A percentile compares a stretch with the other conserved stretches of the same genome.
Conservation (phyloP, 1,284 basidiomycete species). For the Ustilago nuda region DNA sequence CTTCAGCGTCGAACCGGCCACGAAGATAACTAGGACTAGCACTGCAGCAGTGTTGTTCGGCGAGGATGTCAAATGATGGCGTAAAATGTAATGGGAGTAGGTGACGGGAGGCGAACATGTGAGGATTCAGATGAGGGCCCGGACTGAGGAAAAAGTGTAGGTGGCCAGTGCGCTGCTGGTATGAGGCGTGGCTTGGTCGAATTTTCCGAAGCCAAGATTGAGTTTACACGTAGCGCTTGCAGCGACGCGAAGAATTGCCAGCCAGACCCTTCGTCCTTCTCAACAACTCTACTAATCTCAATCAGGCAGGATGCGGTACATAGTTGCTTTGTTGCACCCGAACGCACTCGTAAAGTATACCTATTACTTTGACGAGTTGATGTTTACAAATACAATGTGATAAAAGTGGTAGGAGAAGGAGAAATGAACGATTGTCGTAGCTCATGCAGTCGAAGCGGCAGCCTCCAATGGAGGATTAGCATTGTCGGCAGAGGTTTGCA, state of each 20-base stretch:
- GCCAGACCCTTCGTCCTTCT: neutral
- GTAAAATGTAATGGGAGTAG: too few species aligned
- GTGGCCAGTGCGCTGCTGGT: slow-evolving; percentile 33
- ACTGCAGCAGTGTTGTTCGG: too few species aligned
- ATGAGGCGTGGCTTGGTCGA: neutral
- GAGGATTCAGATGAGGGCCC: neutral
- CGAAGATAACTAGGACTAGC: too few species aligned
- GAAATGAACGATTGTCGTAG: slow-evolving; percentile 1
- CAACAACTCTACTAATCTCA: neutral
- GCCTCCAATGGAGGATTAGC: slow-evolving; percentile 18
- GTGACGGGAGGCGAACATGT: neutral
- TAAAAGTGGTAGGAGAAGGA: neutral
- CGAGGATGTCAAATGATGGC: neutral
- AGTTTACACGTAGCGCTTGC: slow-evolving; percentile 19
- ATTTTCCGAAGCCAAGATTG: slow-evolving; percentile 12
- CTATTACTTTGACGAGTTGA: neutral
- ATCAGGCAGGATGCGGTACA: neutral
- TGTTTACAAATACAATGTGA: slow-evolving; percentile 1
- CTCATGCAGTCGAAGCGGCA: slow-evolving; percentile 24
- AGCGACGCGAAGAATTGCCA: neutral
- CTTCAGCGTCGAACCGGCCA: too few species aligned
- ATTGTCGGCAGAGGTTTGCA: slow-evolving; percentile 16
- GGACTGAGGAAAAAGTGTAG: neutral
- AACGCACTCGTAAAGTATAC: neutral
- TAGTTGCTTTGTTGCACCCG: too few species aligned